Percentiles rank a stretch among this genome's conserved stretches.
These are phyloP conservation scores for Fraxinus albicans DNA, from an alignment of 305 asterid species.

Conservation along the genomic window DNA sequence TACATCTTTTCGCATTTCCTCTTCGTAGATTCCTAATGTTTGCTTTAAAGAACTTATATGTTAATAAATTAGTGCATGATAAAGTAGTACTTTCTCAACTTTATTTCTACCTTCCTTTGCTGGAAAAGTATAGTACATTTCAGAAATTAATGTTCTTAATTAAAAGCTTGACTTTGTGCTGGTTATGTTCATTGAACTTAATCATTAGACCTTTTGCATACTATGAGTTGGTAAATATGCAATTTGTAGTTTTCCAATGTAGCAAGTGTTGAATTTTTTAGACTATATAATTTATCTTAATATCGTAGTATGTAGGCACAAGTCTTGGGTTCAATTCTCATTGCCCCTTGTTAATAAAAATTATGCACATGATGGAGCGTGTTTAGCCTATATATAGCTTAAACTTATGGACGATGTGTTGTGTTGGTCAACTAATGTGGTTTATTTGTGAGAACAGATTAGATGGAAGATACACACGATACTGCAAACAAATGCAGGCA, in stretches of 20 bases:
- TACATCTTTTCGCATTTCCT: slow-evolving; percentile 8
- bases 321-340: background rate
- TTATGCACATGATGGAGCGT: background rate
- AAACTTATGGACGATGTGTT: background rate
- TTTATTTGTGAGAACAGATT: slow-evolving; percentile 42
- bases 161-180: slow-evolving; percentile 31
- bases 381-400: background rate
- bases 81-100: slow-evolving; percentile 31
- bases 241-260: background rate
- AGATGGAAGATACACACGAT: slow-evolving; percentile 58
- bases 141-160: slow-evolving; percentile 15
- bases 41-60: background rate
- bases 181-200: slow-evolving; percentile 20
- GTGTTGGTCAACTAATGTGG: background rate
- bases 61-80: slow-evolving; percentile 18
- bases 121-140: slow-evolving; percentile 39
- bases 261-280: background rate
- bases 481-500: slow-evolving; percentile 79
- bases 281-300: background rate
- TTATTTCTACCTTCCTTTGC: slow-evolving; percentile 51
- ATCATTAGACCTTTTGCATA: background rate
- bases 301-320: background rate
- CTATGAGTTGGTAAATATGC: background rate
- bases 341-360: no score
- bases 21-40: slow-evolving; percentile 22